These are phyloP conservation scores for Ogataea neopini DNA, from an alignment of 805 yeast species.

Conservation along the genomic window DNA sequence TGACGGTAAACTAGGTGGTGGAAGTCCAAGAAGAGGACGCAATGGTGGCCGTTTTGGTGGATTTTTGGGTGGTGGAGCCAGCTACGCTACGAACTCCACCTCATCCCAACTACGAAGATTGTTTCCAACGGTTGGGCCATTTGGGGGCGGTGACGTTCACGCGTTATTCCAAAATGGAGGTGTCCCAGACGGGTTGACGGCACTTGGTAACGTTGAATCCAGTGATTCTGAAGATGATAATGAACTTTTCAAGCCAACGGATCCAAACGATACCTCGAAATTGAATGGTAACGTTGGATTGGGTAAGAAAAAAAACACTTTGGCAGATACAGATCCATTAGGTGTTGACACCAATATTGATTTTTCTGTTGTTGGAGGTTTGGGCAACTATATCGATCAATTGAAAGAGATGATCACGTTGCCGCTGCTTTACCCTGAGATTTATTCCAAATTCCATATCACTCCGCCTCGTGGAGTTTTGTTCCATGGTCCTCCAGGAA, in stretches of 20 bases:
- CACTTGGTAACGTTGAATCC: constrained; percentile 41
- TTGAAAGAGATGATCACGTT: constrained; percentile 95
- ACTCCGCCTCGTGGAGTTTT: constrained; percentile 97
- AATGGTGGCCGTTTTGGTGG: constrained; percentile 28
- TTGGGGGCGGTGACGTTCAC: constrained; percentile 93
- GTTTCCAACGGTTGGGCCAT: constrained; percentile 95
- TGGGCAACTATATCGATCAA: constrained; percentile 86
- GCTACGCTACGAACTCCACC: constrained; percentile 28
- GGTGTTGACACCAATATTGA: constrained; percentile 70
- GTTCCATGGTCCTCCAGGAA: constrained; percentile 99
- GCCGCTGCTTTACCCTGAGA: constrained; percentile 90
- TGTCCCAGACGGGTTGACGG: constrained; percentile 44
- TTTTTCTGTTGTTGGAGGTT: constrained; percentile 83
- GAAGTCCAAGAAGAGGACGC: constrained; percentile 35
- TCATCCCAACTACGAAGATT: constrained; percentile 59
- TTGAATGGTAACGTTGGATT: constrained; percentile 21
- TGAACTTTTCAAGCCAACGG: constrained; percentile 36
- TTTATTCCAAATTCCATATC: constrained; percentile 83
- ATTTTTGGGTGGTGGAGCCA: constrained; percentile 10
- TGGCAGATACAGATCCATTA: constrained; percentile 90
- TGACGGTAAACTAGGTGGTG: constrained; percentile 10
- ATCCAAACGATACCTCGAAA: constrained; percentile 33
- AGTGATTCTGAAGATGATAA: constrained; percentile 53
- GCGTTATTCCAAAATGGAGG: constrained; percentile 72
- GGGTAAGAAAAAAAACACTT: constrained; percentile 51